Evolutionary conservation across 768 basidiomycete genomes (phyloP).

Genomic region (Cystobasidium onofrii): DNA sequence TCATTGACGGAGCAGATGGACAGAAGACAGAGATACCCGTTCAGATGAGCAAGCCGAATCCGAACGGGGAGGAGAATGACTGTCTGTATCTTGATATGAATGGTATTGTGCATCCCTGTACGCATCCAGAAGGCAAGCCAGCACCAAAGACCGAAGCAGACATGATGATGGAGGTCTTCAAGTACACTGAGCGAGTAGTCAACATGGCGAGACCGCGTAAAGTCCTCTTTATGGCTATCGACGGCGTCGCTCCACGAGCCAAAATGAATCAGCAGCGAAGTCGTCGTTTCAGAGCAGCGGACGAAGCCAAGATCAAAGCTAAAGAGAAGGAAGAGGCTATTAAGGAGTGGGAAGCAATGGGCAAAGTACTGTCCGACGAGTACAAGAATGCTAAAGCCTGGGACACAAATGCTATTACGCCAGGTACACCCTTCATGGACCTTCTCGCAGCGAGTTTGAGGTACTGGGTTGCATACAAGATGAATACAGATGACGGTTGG

Average conservation of each 20-base stretch:
- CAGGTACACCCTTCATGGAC: slow-evolving; percentile 95
- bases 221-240: slow-evolving; percentile 96
- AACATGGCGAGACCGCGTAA: slow-evolving; percentile 94
- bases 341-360: slow-evolving; percentile 59
- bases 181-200: slow-evolving; percentile 91
- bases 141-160: slow-evolving; percentile 96
- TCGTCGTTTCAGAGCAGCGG: slow-evolving; percentile 84
- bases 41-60: slow-evolving; percentile 71
- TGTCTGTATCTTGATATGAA: slow-evolving; percentile 99
- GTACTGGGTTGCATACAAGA: slow-evolving; percentile 93
- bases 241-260: slow-evolving; percentile 93
- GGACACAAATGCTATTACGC: slow-evolving; percentile 99
- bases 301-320: slow-evolving; percentile 91
- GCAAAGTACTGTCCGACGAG: slow-evolving; percentile 54
- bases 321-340: slow-evolving; percentile 75
- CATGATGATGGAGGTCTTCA: slow-evolving; percentile 98
- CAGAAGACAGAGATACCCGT: slow-evolving; percentile 55
- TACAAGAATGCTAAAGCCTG: slow-evolving; percentile 77
- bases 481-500: slow-evolving; percentile 94
- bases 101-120: slow-evolving; percentile 98
- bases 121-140: slow-evolving; percentile 96
- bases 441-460: slow-evolving; percentile 75
- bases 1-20: slow-evolving; percentile 51
- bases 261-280: slow-evolving; percentile 99
- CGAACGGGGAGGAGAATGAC: slow-evolving; percentile 93